A percentile compares a stretch with the other conserved stretches of the same genome.
These are phyloP conservation scores for Coemansia sp. DNA, from an alignment of 192 early-diverging fungal species.

Conservation along the genomic window DNA sequence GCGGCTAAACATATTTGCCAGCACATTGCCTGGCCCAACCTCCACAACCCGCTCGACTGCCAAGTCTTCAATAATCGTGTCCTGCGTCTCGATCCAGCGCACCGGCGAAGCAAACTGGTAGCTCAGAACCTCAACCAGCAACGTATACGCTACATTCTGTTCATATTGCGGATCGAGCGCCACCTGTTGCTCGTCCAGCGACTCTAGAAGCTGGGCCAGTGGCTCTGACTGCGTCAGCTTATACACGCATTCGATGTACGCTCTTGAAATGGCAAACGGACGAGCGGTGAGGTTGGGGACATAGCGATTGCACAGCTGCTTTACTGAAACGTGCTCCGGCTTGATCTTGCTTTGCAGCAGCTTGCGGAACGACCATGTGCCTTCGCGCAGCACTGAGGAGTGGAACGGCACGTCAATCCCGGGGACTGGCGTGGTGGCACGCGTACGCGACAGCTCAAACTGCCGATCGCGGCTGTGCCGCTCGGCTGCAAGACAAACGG, in stretches of 20 bases:
- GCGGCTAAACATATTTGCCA: conserved; percentile 82
- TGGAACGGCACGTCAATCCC: conserved; percentile 98
- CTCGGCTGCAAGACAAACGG: background rate
- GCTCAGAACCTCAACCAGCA: conserved; percentile 85
- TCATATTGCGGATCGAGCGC: conserved; percentile 61
- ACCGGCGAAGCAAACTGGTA: conserved; percentile 94
- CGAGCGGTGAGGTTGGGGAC: conserved; percentile 93
- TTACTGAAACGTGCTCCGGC: conserved; percentile 63
- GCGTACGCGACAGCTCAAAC: conserved; percentile 67
- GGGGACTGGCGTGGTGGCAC: conserved; percentile 81
- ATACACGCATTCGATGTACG: conserved; percentile 69
- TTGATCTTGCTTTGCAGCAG: conserved; percentile 76
- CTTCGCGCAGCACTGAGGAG: conserved; percentile 78
- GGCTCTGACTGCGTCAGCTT: conserved; percentile 64
- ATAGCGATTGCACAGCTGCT: conserved; percentile 71
- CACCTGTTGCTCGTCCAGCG: conserved; percentile 61
- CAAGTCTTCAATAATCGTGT: conserved; percentile 72
- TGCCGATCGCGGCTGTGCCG: conserved; percentile 52
- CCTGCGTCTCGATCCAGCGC: conserved; percentile 97
- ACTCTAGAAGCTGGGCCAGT: conserved; percentile 67
- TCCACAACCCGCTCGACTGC: conserved; percentile 81
- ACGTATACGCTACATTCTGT: conserved; percentile 72
- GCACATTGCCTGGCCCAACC: conserved; percentile 81
- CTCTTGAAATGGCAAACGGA: conserved; percentile 74
- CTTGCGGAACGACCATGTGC: conserved; percentile 81